A percentile compares a stretch with the other conserved stretches of the same genome.
phyloP scores from a whole-genome alignment of 176 grass and related monocot genomes.

The Poa pratensis region DNA sequence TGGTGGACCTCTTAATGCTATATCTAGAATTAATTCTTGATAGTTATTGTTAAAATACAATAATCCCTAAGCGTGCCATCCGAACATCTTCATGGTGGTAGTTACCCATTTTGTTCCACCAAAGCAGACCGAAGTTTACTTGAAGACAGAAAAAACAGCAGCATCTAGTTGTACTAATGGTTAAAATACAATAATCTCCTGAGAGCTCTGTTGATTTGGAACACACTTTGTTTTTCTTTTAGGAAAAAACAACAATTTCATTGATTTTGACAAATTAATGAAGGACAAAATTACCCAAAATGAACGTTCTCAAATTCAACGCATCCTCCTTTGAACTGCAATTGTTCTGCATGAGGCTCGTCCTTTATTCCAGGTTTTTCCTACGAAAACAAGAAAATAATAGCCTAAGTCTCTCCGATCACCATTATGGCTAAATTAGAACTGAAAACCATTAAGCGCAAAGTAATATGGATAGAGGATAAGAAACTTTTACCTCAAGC shows the following conservation, averaged over 20 bases:
- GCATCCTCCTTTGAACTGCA: slow-evolving; percentile 81
- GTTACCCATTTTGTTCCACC: not conserved
- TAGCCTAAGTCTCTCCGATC: slow-evolving; percentile 19
- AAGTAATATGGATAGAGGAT: not conserved
- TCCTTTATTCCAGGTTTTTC: slow-evolving; percentile 89
- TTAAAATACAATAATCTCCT: slow-evolving; percentile 24
- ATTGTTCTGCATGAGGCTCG: slow-evolving; percentile 67
- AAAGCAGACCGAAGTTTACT: not conserved
- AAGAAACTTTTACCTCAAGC: slow-evolving; percentile 69
- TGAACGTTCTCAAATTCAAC: slow-evolving; percentile 90
- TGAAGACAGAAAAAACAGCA: not conserved
- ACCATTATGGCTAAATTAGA: slow-evolving; percentile 48
- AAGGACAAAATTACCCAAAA: slow-evolving; percentile 71
- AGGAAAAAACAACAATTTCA: slow-evolving; percentile 9
- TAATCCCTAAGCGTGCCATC: not conserved
- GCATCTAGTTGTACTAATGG: not conserved
- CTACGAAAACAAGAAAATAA: slow-evolving; percentile 52
- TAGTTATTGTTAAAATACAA: not conserved
- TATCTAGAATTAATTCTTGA: slow-evolving; percentile 5
- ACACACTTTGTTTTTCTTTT: not conserved
- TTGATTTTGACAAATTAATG: slow-evolving; percentile 25
- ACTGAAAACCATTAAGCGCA: slow-evolving; percentile 15
- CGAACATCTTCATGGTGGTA: not conserved
- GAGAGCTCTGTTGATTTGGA: not conserved
- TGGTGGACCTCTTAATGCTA: not conserved